Base-by-base conservation (phyloP, 75 land plant genomes). In the Picea sitchensis region DNA sequence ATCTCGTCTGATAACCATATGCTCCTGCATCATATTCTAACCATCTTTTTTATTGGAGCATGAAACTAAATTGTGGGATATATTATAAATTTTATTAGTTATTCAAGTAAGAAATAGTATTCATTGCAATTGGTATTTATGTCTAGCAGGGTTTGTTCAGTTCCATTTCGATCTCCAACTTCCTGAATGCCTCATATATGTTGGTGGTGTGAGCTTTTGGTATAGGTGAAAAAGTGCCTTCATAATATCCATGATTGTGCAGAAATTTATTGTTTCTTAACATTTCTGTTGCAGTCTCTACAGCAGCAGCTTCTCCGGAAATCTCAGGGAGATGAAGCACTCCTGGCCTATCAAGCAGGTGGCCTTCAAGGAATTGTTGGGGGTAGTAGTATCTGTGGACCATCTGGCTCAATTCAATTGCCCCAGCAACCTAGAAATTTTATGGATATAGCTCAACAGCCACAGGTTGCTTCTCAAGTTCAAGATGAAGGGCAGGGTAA, bases 281-380 rank as follows among this genome's bases (percentile, higher is more conserved):
- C 31, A 32, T 74, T 54, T 67, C 71, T 71, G 0, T n/a, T 83
- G 47, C 80, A 91, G 84, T 78, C 86, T 32, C 62, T 84, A 30
- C 86, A 87, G 65, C 76, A 73, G 23, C 78, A 80, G 81, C 60
- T 36, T 58, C 15, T 80, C 0, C 84, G 89, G 51, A 88, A 87
- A 76, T 57, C 85, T 44, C 87, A 88, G 77, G 90, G 87, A 34
- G 84, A 86, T 80, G 88, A 92, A 26, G 78, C 85, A 11, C 73
- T 85, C 41, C 18, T 81, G 20, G 59, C 83, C 44, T 90, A 85
- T 79, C 90, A 88, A 59, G 85, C 87, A 64, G 84, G 88, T 65
- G 76, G 82, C 58, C 56, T 82, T 20, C 94, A 86, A 58, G 94
- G 90, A 11, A 61, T 80, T 14, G 58, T 82, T 23, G 85, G 78